Conservation (phyloP, 352 stramenopile genomes). For the Phytophthora europaea region DNA sequence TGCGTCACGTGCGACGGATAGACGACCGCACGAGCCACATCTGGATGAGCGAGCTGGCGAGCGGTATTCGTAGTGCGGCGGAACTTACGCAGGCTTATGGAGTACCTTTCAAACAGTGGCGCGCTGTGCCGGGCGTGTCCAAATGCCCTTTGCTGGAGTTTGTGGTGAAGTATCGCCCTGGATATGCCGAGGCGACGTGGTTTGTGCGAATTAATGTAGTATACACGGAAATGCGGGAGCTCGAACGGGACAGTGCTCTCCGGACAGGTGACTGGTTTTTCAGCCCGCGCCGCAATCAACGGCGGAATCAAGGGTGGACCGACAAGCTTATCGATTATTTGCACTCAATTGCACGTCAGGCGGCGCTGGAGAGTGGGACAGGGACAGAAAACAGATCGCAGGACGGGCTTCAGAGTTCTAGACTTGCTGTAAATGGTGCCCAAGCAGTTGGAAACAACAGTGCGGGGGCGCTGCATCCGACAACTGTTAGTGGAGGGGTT, state of each 20-base stretch:
- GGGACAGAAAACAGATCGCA: slow-evolving; percentile 25
- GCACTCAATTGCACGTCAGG: slow-evolving; percentile 70
- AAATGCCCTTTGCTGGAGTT: slow-evolving; percentile 87
- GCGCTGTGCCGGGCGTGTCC: slow-evolving; percentile 72
- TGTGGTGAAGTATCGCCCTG: slow-evolving; percentile 78
- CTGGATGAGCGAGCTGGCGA: slow-evolving; percentile 85
- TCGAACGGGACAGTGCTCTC: slow-evolving; percentile 72
- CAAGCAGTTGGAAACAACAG: slow-evolving; percentile 15
- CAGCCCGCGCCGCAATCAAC: slow-evolving; percentile 75
- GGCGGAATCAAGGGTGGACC: slow-evolving; percentile 82
- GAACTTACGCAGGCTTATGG: slow-evolving; percentile 83
- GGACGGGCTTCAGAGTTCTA: slow-evolving; percentile 23
- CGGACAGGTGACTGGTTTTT: slow-evolving; percentile 86
- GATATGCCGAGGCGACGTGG: slow-evolving; percentile 82
- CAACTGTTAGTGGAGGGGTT: slow-evolving; percentile 6
- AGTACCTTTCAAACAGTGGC: slow-evolving; percentile 89
- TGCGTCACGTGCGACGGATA: slow-evolving; percentile 82
- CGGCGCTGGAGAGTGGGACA: slow-evolving; percentile 33
- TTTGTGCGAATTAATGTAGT: slow-evolving; percentile 89
- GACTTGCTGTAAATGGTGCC: slow-evolving; percentile 26
- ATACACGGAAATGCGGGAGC: slow-evolving; percentile 89
- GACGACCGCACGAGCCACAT: slow-evolving; percentile 82
- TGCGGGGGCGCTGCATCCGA: neutral
- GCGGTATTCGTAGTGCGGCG: slow-evolving; percentile 64
- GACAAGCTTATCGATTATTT: slow-evolving; percentile 84